A percentile compares a stretch with the other conserved stretches of the same genome.
These are phyloP conservation scores for Agaricus sinodeliciosus DNA, from an alignment of 768 basidiomycete species.

Conservation along the genomic window DNA sequence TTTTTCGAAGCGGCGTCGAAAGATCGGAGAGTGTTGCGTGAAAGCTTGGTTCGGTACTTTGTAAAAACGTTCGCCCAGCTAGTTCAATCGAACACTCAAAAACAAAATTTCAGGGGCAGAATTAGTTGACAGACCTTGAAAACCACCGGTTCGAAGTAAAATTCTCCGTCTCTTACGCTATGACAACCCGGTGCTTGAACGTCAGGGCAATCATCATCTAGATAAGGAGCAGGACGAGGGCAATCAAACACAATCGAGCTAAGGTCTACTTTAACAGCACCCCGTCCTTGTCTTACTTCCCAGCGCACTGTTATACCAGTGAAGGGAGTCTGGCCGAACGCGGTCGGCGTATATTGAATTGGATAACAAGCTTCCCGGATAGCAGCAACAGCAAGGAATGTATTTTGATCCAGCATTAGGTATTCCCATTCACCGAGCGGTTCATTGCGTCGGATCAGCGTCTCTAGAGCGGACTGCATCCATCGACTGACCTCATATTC, in stretches of 20 bases:
- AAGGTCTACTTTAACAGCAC: not conserved
- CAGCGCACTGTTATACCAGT: too few relatives aligned
- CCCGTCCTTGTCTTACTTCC: not conserved
- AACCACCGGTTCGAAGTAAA: constrained; percentile 6
- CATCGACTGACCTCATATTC: constrained; percentile 26
- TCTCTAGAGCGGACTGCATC: constrained; percentile 11
- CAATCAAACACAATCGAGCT: not conserved
- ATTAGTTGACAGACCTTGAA: not conserved
- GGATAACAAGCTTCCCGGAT: constrained; percentile 2
- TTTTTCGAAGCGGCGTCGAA: not conserved
- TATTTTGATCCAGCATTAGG: not conserved
- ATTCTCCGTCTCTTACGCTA: not conserved
- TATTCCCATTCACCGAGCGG: not conserved
- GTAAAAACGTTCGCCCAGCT: constrained; percentile 3
- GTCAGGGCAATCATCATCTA: not conserved
- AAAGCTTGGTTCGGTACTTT: constrained; percentile 4
- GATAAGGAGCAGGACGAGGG: not conserved
- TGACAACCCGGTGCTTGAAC: not conserved
- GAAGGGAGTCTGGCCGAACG: too few relatives aligned
- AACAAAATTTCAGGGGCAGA: not conserved
- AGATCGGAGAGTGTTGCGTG: not conserved
- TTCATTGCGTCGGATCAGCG: not conserved
- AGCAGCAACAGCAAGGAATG: not conserved
- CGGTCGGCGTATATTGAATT: too few relatives aligned
- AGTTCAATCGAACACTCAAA: not conserved